phyloP scores from a whole-genome alignment of 805 yeast species.

The Candida palmyrensis region DNA sequence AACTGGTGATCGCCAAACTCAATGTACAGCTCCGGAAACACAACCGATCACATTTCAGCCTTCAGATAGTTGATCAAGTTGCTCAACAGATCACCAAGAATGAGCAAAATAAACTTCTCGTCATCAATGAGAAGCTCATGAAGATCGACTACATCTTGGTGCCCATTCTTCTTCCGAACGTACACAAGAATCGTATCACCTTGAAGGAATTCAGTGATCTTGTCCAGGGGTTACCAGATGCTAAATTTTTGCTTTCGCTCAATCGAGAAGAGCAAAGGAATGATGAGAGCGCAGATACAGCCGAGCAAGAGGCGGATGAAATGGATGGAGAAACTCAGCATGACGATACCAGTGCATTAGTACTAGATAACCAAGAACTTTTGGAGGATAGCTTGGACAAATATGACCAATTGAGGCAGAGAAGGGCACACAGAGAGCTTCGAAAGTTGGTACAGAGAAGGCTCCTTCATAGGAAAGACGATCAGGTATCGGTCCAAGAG shows the following conservation, averaged over 20 bases:
- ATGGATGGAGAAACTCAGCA: slow-evolving; percentile 4
- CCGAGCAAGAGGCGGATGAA: slow-evolving; percentile 7
- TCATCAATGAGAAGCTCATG: slow-evolving; percentile 22
- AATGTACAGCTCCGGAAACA: slow-evolving; percentile 18
- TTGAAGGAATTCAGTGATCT: slow-evolving; percentile 18
- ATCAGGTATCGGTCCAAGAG: slow-evolving; percentile 6
- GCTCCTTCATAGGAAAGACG: neutral
- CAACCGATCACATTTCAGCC: slow-evolving; percentile 19
- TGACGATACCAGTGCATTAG: slow-evolving; percentile 7
- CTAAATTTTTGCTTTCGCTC: slow-evolving; percentile 20
- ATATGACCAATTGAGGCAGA: slow-evolving; percentile 1
- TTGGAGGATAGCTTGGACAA: slow-evolving; percentile 6
- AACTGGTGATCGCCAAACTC: slow-evolving; percentile 17
- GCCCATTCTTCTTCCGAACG: slow-evolving; percentile 25
- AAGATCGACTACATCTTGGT: slow-evolving; percentile 15
- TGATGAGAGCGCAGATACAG: slow-evolving; percentile 7
- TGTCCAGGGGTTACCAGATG: slow-evolving; percentile 28
- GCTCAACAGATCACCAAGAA: slow-evolving; percentile 30
- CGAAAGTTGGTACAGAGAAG: neutral
- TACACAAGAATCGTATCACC: slow-evolving; percentile 9
- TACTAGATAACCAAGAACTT: slow-evolving; percentile 17
- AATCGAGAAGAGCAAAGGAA: slow-evolving; percentile 1
- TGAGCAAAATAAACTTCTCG: slow-evolving; percentile 23
- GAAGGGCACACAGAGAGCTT: neutral
- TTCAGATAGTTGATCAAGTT: slow-evolving; percentile 31